These are phyloP conservation scores for Pythium pyrilobum DNA, from an alignment of 352 stramenopile species.

Conservation along the genomic window DNA sequence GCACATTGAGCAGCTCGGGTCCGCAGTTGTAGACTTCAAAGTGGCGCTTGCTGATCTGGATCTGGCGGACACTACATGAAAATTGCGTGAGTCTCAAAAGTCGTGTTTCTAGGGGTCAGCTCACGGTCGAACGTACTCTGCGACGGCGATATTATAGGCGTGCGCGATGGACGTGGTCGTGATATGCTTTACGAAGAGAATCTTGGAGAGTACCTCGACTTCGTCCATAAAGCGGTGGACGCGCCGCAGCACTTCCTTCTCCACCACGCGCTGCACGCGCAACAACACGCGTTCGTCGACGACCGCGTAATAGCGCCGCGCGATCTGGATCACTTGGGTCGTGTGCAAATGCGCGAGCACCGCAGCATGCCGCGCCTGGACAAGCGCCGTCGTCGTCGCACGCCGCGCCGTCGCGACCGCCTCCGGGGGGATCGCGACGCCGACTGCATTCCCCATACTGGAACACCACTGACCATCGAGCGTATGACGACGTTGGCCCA, in stretches of 20 bases:
- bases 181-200: slow-evolving; percentile 59
- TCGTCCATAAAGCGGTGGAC: slow-evolving; percentile 37
- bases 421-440: slow-evolving; percentile 28
- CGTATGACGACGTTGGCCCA: background rate
- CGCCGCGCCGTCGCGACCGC: slow-evolving; percentile 18
- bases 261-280: slow-evolving; percentile 38
- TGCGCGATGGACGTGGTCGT: slow-evolving; percentile 48
- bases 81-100: background rate
- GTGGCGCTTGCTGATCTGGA: slow-evolving; percentile 46
- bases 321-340: slow-evolving; percentile 28
- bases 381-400: slow-evolving; percentile 16
- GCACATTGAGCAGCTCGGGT: slow-evolving; percentile 21
- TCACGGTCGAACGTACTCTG: slow-evolving; percentile 32
- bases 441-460: slow-evolving; percentile 45
- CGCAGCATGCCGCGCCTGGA: slow-evolving; percentile 23
- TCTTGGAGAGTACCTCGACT: slow-evolving; percentile 51
- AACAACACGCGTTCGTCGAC: slow-evolving; percentile 53
- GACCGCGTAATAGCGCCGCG: slow-evolving; percentile 37
- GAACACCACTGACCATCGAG: background rate
- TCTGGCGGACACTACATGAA: slow-evolving; percentile 32
- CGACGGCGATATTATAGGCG: slow-evolving; percentile 41
- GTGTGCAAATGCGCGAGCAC: slow-evolving; percentile 30
- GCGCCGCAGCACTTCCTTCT: slow-evolving; percentile 41
- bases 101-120: background rate
- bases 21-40: slow-evolving; percentile 28